Evolutionary conservation across 208 protist genomes (phyloP), one percentile per base, ranked within the genome.

Genomic region (Polymyxa betae): DNA sequence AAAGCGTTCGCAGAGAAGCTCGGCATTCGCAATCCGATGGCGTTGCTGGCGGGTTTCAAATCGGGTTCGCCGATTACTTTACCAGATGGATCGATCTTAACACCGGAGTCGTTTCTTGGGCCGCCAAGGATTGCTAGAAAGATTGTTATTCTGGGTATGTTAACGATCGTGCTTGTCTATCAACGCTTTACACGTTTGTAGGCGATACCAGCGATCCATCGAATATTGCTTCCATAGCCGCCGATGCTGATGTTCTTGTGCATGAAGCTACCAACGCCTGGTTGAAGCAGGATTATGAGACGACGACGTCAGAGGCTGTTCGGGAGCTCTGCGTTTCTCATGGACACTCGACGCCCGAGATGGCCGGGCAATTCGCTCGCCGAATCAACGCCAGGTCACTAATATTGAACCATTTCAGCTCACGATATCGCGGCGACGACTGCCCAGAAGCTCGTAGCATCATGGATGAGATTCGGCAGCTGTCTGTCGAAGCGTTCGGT

Each of bases 401-500:
- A 16, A 29, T 66, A 16, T 29, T 66, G 54, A 66, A 66, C 54
- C 54, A 66, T 66, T 66, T 66, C 54, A 66, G 54, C 54, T 66
- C 54, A 29, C 54, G 54, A 29, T 66, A 66, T 29, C 16, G 29
- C 16, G 54, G 54, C 54, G 54, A 66, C 54, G 54, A 66, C 54
- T 16, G 20, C 20, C 54, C 54, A 16, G 54, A 66, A 16, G 29
- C 20, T 29, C 54, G 16, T 29, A 29, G 20, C 54, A 29, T 66
- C 54, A 66, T 66, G 54, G 54, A 66, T 29, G 54, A 66, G 54
- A 66, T 66, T 66, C 54, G 54, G 20, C 20, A 16, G 54, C 54
- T 66, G 54, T 16, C 54, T 29, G 54, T 29, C 54, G 54, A 29
- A 16, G 54, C 54, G 20, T 66, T 66, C 54, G 20, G 20, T 29